Conservation (phyloP, 2,329 filamentous ascomycete genomes). For the Fusarium scirpi region DNA sequence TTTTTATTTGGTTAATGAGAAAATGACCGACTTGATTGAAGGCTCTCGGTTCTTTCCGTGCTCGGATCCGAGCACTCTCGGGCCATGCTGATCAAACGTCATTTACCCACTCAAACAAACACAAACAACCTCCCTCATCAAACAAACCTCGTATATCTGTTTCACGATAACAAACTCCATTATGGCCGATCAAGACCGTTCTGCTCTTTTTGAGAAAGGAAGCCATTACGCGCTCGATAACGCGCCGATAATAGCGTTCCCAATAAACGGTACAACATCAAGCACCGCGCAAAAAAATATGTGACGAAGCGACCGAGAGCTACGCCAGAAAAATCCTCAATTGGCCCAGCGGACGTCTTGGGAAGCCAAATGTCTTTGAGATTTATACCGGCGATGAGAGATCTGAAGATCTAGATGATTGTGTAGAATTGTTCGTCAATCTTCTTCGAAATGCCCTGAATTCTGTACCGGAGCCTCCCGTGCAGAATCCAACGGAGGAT, state of each 20-base stretch:
- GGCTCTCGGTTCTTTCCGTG: not conserved
- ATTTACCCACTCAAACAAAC: not conserved
- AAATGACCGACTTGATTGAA: not conserved
- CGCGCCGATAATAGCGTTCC: not conserved
- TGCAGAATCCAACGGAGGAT: not conserved
- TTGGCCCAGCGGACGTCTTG: not conserved
- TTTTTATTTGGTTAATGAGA: not conserved
- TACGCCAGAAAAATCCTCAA: not conserved
- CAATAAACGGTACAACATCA: fast-evolving
- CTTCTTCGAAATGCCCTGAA: not conserved
- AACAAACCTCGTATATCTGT: not conserved
- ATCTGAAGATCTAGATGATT: fast-evolving
- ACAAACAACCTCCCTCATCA: not conserved
- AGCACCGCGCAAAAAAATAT: fast-evolving
- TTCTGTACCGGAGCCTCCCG: fast-evolving
- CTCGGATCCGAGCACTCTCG: not conserved
- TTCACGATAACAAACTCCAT: not conserved
- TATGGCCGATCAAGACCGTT: not conserved
- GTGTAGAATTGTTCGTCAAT: fast-evolving
- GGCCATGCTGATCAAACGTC: not conserved
- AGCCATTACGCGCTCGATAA: fast-evolving
- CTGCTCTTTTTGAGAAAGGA: not conserved
- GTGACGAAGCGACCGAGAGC: not conserved
- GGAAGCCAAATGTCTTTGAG: not conserved
- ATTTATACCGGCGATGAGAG: fast-evolving